Base-by-base conservation (phyloP, 2,329 filamentous ascomycete genomes). In the Aureobasidium uvarum region DNA sequence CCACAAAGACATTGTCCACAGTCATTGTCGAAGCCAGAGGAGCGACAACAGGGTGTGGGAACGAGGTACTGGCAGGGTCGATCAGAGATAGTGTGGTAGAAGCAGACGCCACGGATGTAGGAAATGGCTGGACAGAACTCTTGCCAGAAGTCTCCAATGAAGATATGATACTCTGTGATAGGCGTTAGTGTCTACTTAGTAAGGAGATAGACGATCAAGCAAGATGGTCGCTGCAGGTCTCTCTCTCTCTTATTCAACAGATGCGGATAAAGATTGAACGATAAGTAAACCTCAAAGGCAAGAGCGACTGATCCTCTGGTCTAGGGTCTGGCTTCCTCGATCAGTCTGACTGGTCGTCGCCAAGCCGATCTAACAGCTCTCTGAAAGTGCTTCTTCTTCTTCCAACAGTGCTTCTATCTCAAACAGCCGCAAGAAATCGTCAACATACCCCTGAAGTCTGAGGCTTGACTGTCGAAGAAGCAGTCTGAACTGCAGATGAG, bases 1-100 rank as follows among this genome's bases (percentile, higher is more conserved):
- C 71, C 5, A 74, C 72, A 67, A 81, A 82, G 48, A 82, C 74
- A 43, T 76, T 71, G 16, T 62, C 54, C n/a, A 67, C 68, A 14
- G 62, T 54, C 59, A 68, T 62, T 1, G 64, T 66, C 13, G 67
- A 70, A 45, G 70, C 67, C n/a, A 67, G 66, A 8, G 69, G 66
- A 5, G 71, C 71, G 16, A 70, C 66, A 20, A 68, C 73, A n/a
- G 72, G 72, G 13, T 65, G 62, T 7, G 68, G 67, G 33, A 68
- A 67, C 2, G 62, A 50, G 18, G 74, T 67, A 28, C 71, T 72
- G 11, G 67, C 67, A 1, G 72, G 71, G 28, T 74, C 67, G 31
- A 75, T 70, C 8, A 76, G 68, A 1, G 74, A 73, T 28, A 77
- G 58, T 33, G 68, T 70, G 25, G 69, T 67, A 1, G 71, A 72